Evolutionary conservation across 768 basidiomycete genomes (phyloP).

Genomic region (Suillus subalutaceus): DNA sequence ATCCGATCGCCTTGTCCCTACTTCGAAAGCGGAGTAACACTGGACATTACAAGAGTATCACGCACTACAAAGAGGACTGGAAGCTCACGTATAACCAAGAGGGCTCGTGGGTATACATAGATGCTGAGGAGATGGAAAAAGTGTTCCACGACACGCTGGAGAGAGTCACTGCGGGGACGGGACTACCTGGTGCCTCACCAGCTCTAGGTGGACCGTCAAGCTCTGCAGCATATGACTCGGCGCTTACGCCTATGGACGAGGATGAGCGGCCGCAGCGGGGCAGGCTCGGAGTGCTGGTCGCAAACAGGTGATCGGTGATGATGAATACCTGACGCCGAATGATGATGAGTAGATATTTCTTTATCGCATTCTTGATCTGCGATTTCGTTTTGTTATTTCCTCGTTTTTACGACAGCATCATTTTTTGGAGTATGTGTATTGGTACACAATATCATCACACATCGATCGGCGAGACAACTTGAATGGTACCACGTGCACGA

Average conservation of each 20-base stretch:
- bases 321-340: conserved; percentile 71
- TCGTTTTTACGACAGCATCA: neutral
- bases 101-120: conserved; percentile 92
- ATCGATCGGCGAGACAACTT: no score
- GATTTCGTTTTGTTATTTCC: conserved; percentile 7
- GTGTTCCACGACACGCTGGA: conserved; percentile 77
- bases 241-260: conserved; percentile 81
- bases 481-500: no score
- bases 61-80: conserved; percentile 78
- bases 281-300: conserved; percentile 60
- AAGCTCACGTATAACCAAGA: conserved; percentile 91
- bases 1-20: conserved; percentile 86
- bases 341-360: conserved; percentile 62
- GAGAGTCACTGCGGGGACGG: conserved; percentile 63
- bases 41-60: conserved; percentile 73
- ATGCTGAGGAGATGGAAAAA: conserved; percentile 94
- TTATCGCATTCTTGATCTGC: neutral
- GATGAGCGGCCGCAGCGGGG: conserved; percentile 66
- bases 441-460: neutral
- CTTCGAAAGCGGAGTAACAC: conserved; percentile 77
- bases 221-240: conserved; percentile 57
- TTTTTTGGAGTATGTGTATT: conserved; percentile 8
- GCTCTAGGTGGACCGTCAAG: conserved; percentile 30
- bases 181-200: conserved; percentile 71
- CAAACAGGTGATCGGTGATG: conserved; percentile 77